Conservation (phyloP, 2,329 filamentous ascomycete species). For the Neocatenulostroma microsporum region DNA sequence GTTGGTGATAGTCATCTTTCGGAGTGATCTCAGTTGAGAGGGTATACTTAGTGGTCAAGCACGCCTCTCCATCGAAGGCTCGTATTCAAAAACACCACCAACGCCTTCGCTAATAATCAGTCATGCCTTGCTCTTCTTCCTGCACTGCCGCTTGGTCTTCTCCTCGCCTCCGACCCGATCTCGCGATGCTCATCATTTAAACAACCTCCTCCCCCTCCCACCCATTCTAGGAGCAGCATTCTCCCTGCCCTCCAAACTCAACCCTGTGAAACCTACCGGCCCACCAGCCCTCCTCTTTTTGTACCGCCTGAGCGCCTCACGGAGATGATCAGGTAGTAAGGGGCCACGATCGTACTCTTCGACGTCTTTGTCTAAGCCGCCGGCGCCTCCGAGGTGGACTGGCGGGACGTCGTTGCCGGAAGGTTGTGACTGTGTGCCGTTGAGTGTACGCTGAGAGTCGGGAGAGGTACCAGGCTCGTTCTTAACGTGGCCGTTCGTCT, state of each 20-base stretch:
- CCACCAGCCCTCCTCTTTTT: slow-evolving; percentile 56
- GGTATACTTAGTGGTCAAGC: no score
- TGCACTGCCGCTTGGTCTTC: not conserved
- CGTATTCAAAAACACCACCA: not conserved
- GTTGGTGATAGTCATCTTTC: not conserved
- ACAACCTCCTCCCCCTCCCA: slow-evolving; percentile 40
- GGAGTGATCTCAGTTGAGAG: not conserved
- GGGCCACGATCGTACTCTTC: slow-evolving; percentile 44
- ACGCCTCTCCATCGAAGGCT: not conserved
- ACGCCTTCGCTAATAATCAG: slow-evolving; percentile 6
- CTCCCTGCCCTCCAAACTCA: slow-evolving; percentile 43
- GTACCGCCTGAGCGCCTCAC: slow-evolving; percentile 65
- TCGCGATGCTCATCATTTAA: slow-evolving; percentile 26
- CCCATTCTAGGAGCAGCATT: slow-evolving; percentile 38
- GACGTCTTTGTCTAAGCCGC: slow-evolving; percentile 19
- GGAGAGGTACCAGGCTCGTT: slow-evolving; percentile 3
- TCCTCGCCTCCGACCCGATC: not conserved
- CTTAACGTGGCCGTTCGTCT: slow-evolving; percentile 5
- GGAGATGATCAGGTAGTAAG: slow-evolving; percentile 64
- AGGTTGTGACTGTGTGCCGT: not conserved
- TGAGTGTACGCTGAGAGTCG: not conserved
- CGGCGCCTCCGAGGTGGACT: slow-evolving; percentile 17
- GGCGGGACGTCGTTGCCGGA: not conserved
- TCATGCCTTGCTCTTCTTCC: no score
- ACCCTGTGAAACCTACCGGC: slow-evolving; percentile 45